These are phyloP conservation scores for Yamadazyma nakazawae DNA, from an alignment of 805 yeast species.

Conservation along the genomic window DNA sequence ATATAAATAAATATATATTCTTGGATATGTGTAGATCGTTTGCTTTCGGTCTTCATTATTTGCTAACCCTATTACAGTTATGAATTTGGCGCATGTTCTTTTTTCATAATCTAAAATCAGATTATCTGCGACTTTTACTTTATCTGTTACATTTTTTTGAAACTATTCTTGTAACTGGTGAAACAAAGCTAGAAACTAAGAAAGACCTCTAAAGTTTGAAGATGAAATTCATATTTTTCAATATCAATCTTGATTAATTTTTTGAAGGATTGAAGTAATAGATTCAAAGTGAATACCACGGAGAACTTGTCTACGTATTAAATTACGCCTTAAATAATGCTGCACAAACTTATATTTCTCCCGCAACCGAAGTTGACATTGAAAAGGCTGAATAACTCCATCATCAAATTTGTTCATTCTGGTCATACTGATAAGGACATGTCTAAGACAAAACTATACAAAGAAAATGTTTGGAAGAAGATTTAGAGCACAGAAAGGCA, in stretches of 20 bases:
- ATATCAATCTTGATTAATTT: constrained; percentile 30
- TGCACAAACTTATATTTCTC: constrained; percentile 21
- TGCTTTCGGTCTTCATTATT: too few species aligned
- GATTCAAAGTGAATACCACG: constrained; percentile 25
- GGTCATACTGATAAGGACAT: not conserved
- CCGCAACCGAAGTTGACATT: constrained; percentile 27
- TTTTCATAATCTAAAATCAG: too few species aligned
- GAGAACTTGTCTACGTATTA: constrained; percentile 31
- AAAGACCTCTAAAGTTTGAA: constrained; percentile 21
- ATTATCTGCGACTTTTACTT: too few species aligned
- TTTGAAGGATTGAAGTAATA: constrained; percentile 19
- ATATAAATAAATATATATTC: too few species aligned
- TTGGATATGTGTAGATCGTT: too few species aligned
- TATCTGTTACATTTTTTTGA: too few species aligned
- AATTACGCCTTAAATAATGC: constrained; percentile 41
- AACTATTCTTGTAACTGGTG: too few species aligned
- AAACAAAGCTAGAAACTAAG: constrained; percentile 14
- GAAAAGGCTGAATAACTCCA: constrained; percentile 15
- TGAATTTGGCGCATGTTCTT: too few species aligned
- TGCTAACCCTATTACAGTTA: too few species aligned
- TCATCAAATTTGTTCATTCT: too few species aligned
- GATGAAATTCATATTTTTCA: constrained; percentile 26
- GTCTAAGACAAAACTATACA: not conserved
- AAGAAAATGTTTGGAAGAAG: not conserved
- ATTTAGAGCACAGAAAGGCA: not conserved